Evolutionary conservation across 2,329 filamentous ascomycete genomes (phyloP), one percentile per base, ranked within the genome.

Genomic region (Fusarium sp.): DNA sequence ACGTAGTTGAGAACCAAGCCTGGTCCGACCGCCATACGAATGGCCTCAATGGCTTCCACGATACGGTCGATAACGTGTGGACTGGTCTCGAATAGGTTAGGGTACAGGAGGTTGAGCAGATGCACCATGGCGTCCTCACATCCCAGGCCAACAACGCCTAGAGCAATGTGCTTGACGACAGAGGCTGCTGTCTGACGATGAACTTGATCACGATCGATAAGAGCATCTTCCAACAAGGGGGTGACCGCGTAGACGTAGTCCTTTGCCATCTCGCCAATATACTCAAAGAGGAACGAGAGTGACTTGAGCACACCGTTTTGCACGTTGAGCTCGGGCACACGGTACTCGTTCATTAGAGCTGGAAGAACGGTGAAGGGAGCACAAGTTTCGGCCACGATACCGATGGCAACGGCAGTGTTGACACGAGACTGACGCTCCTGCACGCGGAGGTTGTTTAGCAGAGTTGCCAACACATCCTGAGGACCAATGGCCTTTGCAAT

Each of bases 231-330:
- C 3, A 99, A 89, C 11, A 99, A 84, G 8, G 96, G 96, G 3
- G 94, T 97, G 33, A 99, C 94, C 19, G 96, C 96, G 76, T 99
- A 99, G 76, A 99, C 96, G 78, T 99, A 99, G 80, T 99, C 96
- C 82, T 98, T 99, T 68, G 94, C 93, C 96, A 99, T 98, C 80
- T 99, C 96, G 67, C 96, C 96, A 78, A 99, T 99, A 81, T 99
- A 99, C 77, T 99, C 96, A 76, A 98, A 99, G 64, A 99, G 85
- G 86, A 99, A 99, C 8, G 93, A 96, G 53, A 99, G 86, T 7
- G 94, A 94, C 80, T 99, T 99, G 77, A 99, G 89, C 33, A 99
- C 96, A 82, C 96, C 96, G 73, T 99, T 99, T 78, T 99, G 96
- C 25, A 99, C 96, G 77, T 99, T 99, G 71, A 99, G 90, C 81